Evolutionary conservation across 345 rosid species (phyloP), one percentile per base, ranked within the genome.

Genomic region (Rubroshorea leprosula): DNA sequence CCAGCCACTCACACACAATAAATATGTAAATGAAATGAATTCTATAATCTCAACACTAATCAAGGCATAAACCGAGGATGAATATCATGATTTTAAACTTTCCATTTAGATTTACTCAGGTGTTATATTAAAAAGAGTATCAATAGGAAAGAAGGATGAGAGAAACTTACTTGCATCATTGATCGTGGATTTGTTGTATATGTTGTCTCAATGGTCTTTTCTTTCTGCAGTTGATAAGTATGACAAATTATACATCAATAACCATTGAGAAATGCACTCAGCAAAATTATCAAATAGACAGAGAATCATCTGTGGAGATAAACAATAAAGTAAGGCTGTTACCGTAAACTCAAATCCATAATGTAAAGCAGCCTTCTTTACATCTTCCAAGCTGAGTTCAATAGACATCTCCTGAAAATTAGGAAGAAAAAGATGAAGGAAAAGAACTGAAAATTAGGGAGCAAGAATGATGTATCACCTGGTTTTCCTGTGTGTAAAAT

Each of bases 341-440:
- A 83, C 97, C 96, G 82, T 89, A 29, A 85, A 58, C 74, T 75
- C 71, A 56, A 93, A 83, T 54, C 99, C 97, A 58, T 79, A 89
- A 24, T 79, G 76, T 26, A 77, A 65, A 62, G 96, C 95, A 72
- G 80, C 88, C 61, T 66, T 78, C 80, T 87, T 93, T 52, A 89
- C 96, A 74, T 93, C 99, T 66, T 89, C 96, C 80, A 89, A 76
- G 65, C 99, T 89, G 64, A 93, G 70, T 62, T 93, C 99, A 21
- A 93, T 70, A n/a, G 97, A 93, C 94, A 93, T 87, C 58, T 93
- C 99, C 99, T 91, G 24, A 18, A 60, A 35, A 29, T 29, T n/a
- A n/a, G 31, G 6, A 29, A 20, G n/a, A 38, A 31, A 27, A 44
- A 50, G 24, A 45, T 15, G 38, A 23, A 51, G 23, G 63, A 59